These are phyloP conservation scores for Populus nigra DNA, from an alignment of 345 rosid species.

Conservation along the genomic window DNA sequence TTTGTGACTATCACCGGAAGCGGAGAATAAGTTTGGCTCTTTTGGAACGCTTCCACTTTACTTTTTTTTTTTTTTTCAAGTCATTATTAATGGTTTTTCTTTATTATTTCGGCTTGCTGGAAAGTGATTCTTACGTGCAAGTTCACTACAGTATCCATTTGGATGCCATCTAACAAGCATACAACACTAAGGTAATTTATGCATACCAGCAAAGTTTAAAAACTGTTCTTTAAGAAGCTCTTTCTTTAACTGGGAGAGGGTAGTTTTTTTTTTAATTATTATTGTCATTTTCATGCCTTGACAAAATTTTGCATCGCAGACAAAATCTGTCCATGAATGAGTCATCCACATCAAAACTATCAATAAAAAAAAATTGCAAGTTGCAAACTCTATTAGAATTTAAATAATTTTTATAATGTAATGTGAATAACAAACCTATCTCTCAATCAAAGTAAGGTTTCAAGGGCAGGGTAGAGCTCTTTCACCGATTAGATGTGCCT, in stretches of 20 bases:
- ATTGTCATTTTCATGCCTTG: neutral
- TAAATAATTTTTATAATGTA: no score
- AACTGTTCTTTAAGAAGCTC: neutral
- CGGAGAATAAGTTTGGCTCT: neutral
- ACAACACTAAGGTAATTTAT: neutral
- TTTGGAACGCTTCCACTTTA: neutral
- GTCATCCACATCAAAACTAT: no score
- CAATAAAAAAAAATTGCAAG: no score
- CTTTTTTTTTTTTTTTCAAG: neutral
- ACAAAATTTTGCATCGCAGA: neutral
- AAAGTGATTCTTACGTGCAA: neutral
- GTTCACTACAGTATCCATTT: neutral
- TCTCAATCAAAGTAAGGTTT: no score
- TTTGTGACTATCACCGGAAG: neutral
- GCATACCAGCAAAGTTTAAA: neutral
- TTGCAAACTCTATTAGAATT: no score
- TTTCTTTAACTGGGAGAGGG: no score
- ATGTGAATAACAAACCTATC: no score
- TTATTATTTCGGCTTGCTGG: no score
- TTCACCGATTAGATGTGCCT: no score
- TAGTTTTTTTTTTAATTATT: neutral
- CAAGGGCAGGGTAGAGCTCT: no score
- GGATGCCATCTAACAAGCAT: constrained; percentile 10
- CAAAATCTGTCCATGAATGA: neutral
- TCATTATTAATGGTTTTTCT: neutral